Conservation (phyloP, 208 protist species). For the Leptomonas pyrrhocoris region DNA sequence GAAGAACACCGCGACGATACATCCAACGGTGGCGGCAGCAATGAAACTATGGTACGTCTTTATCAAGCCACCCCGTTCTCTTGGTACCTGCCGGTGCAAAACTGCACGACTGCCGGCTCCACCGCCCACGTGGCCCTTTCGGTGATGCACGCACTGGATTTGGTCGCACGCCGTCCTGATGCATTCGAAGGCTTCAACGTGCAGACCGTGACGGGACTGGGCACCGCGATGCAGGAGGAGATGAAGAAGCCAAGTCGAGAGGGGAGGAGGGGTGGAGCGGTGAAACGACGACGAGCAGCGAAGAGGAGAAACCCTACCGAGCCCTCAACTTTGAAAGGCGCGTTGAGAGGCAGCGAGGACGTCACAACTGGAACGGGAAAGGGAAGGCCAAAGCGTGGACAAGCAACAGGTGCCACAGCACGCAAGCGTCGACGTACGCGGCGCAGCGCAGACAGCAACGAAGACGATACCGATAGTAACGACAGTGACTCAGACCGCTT, state of each 20-base stretch:
- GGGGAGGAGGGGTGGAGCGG: too few relatives aligned
- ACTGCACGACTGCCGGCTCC: constrained; percentile 1
- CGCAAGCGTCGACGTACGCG: constrained; percentile 5
- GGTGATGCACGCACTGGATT: constrained; percentile 24
- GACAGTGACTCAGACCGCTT: neutral
- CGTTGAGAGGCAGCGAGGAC: neutral
- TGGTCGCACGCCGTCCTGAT: constrained; percentile 21
- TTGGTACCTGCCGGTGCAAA: constrained; percentile 6
- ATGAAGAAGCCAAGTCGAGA: too few relatives aligned
- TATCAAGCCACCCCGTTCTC: constrained; percentile 32
- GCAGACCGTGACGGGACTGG: neutral
- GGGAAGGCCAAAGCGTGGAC: neutral
- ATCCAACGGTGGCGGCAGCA: neutral
- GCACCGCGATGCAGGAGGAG: neutral
- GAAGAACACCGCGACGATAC: neutral
- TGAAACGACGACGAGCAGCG: neutral
- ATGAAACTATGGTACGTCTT: neutral
- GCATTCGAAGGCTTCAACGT: constrained; percentile 17
- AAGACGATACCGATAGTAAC: neutral
- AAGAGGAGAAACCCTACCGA: neutral
- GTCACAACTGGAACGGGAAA: neutral
- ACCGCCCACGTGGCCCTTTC: constrained; percentile 7
- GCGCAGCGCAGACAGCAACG: neutral
- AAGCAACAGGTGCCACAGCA: neutral
- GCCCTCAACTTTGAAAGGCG: neutral